Conservation (phyloP, 768 basidiomycete species). For the Boletus sensibilis region DNA sequence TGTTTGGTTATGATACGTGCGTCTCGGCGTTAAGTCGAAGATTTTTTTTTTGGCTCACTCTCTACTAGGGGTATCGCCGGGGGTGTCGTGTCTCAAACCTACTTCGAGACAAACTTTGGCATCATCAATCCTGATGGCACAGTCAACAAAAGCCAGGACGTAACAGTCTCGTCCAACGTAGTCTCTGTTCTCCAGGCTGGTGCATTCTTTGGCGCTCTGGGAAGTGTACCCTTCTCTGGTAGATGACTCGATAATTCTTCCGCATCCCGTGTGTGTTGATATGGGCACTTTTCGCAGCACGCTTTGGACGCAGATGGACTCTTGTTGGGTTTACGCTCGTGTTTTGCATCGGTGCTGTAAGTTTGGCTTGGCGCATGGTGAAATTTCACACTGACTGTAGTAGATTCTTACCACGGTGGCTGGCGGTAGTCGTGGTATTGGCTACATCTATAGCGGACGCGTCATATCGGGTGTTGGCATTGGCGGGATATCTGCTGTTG, state of each 20-base stretch:
- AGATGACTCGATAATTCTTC: slow-evolving; percentile 15
- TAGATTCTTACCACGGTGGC: slow-evolving; percentile 75
- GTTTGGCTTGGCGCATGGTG: slow-evolving; percentile 25
- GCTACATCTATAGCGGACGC: slow-evolving; percentile 77
- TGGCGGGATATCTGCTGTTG: slow-evolving; percentile 79
- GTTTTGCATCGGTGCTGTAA: slow-evolving; percentile 71
- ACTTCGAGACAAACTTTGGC: slow-evolving; percentile 65
- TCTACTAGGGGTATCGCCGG: slow-evolving; percentile 57
- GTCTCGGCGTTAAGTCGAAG: slow-evolving; percentile 18
- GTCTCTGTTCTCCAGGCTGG: slow-evolving; percentile 87
- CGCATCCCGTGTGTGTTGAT: not conserved
- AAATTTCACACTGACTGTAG: not conserved
- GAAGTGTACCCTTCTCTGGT: slow-evolving; percentile 71
- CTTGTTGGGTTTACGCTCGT: slow-evolving; percentile 59
- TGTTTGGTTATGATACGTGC: slow-evolving; percentile 80
- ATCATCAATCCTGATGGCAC: slow-evolving; percentile 46
- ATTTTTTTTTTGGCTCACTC: not conserved
- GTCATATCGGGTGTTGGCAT: slow-evolving; percentile 79
- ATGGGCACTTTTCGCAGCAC: slow-evolving; percentile 37
- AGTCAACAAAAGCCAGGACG: slow-evolving; percentile 37
- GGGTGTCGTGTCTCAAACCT: slow-evolving; percentile 62
- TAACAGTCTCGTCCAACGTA: slow-evolving; percentile 73
- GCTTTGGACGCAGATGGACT: slow-evolving; percentile 64
- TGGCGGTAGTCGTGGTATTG: slow-evolving; percentile 51
- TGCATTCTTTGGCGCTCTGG: slow-evolving; percentile 84